A percentile compares a stretch with the other conserved stretches of the same genome.
phyloP scores from a whole-genome alignment of 2,329 filamentous ascomycete species.

The Hypoxylon sp. region DNA sequence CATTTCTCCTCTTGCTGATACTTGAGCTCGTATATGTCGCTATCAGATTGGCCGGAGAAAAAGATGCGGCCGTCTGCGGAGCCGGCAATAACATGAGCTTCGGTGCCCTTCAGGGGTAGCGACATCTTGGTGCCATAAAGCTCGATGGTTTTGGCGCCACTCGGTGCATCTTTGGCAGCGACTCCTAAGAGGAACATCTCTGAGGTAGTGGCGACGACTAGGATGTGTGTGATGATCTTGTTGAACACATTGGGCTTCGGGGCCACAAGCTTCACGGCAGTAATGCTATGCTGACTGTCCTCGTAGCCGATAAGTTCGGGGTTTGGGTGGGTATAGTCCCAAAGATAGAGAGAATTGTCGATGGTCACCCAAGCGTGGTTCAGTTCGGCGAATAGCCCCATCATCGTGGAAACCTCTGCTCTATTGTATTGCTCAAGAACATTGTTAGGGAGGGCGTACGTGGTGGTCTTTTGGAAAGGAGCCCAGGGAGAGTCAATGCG shows the following conservation, averaged over 20 bases:
- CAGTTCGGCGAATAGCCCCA: conserved; percentile 95
- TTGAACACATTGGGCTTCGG: conserved; percentile 92
- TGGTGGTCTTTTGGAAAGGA: conserved; percentile 89
- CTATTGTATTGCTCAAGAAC: conserved; percentile 94
- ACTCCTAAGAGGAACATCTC: conserved; percentile 92
- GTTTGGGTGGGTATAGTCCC: conserved; percentile 96
- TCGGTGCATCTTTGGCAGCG: conserved; percentile 74
- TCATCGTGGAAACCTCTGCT: conserved; percentile 88
- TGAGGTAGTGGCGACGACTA: conserved; percentile 88
- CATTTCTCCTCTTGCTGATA: conserved; percentile 98
- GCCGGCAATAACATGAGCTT: conserved; percentile 83
- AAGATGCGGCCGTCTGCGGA: conserved; percentile 93
- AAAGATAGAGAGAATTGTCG: conserved; percentile 95
- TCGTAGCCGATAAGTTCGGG: conserved; percentile 94
- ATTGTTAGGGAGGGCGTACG: conserved; percentile 90
- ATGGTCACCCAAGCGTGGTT: conserved; percentile 97
- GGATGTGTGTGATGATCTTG: conserved; percentile 84
- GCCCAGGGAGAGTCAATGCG: conserved; percentile 78
- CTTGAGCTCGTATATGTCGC: conserved; percentile 92
- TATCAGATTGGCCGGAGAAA: conserved; percentile 84
- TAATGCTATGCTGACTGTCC: conserved; percentile 88
- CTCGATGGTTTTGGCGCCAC: conserved; percentile 79
- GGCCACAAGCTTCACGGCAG: conserved; percentile 87
- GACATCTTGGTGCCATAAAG: conserved; percentile 93
- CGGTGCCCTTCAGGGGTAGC: conserved; percentile 80